Evolutionary conservation across 148 eudicot genomes (phyloP), one percentile per base, ranked within the genome.

Genomic region (Fagopyrum tataricum): DNA sequence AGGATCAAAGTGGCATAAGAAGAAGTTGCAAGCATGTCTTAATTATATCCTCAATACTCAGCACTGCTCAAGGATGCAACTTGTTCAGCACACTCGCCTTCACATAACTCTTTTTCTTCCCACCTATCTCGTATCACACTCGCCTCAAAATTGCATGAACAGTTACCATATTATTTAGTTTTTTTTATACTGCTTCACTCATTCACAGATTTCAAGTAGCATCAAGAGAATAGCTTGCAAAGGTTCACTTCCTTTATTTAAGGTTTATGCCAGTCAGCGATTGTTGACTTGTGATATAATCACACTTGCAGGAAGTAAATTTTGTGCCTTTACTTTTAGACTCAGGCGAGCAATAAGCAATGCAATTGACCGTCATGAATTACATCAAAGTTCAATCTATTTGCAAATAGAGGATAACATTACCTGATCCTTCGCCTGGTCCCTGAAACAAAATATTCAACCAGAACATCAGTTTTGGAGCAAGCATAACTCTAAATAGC

Each of bases 401-500:
- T 31, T 11, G 41, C 9, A 37, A 61, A 64, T 64, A 20, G 9
- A 31, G 44, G 11, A 5, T 17, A 70, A 67, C 77, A n/a, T 72
- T 86, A 92, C 91, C 86, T 76, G 78, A 78, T 73, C 83, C 80
- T 73, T 86, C 91, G 66, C 81, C 87, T 71, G 76, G 72, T 59
- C 96, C 99, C 97, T 92, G 92, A 83, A 81, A 88, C 26, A 31
- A 40, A 75, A 49, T 37, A 78, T 72, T 80, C 11, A 73, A 56
- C 24, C 44, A 46, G 66, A 70, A 4, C 47, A 37, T 64, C 58
- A 49, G 67, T 46, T 10, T 40, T 26, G 8, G 46, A 15, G 43
- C 15, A 9, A 78, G 66, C 64, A 66, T 70, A 67, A 11, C 23
- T 20, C 14, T 18, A 76, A 78, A 52, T 40, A 31, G 56, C 43